Evolutionary conservation across 495 filamentous ascomycete species (phyloP).

Genomic region (Penicillium taxi): DNA sequence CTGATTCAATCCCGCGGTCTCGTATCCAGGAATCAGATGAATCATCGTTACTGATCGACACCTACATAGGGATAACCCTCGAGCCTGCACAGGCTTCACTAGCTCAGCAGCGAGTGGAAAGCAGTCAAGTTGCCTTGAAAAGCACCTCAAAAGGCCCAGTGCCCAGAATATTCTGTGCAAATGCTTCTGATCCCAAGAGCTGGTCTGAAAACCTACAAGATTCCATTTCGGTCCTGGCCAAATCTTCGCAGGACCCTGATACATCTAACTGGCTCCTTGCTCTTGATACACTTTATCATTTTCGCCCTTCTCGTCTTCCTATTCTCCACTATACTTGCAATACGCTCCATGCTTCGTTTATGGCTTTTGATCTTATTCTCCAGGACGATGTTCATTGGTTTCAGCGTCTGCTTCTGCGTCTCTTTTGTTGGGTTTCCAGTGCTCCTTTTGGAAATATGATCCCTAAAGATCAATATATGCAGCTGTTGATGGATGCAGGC

Average conservation of each 20-base stretch:
- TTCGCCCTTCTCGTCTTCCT: slow-evolving; percentile 36
- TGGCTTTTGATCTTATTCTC: slow-evolving; percentile 35
- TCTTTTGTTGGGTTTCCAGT: slow-evolving; percentile 25
- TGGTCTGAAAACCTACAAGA: slow-evolving; percentile 20
- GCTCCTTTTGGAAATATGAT: slow-evolving; percentile 39
- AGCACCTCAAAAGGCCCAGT: background rate
- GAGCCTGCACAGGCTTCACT: slow-evolving; percentile 23
- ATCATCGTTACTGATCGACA: slow-evolving; percentile 16
- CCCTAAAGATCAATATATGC: slow-evolving; percentile 49
- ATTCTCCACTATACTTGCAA: slow-evolving; percentile 28
- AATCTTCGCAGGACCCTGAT: background rate
- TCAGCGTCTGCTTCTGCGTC: slow-evolving; percentile 20
- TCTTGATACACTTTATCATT: slow-evolving; percentile 45
- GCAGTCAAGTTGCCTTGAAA: background rate
- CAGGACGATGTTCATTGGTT: slow-evolving; percentile 14
- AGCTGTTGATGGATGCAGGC: slow-evolving; percentile 34
- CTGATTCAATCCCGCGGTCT: background rate
- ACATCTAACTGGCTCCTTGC: slow-evolving; percentile 37
- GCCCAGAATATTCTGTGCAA: slow-evolving; percentile 22
- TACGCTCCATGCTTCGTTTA: slow-evolving; percentile 33
- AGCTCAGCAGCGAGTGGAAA: slow-evolving; percentile 17
- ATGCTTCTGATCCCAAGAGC: slow-evolving; percentile 22
- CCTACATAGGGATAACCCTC: slow-evolving; percentile 40
- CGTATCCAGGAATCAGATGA: background rate
- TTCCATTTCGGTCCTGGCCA: slow-evolving; percentile 5